These are phyloP conservation scores for Neocucurbitaria cava DNA, from an alignment of 2,329 filamentous ascomycete genomes.

Conservation along the genomic window DNA sequence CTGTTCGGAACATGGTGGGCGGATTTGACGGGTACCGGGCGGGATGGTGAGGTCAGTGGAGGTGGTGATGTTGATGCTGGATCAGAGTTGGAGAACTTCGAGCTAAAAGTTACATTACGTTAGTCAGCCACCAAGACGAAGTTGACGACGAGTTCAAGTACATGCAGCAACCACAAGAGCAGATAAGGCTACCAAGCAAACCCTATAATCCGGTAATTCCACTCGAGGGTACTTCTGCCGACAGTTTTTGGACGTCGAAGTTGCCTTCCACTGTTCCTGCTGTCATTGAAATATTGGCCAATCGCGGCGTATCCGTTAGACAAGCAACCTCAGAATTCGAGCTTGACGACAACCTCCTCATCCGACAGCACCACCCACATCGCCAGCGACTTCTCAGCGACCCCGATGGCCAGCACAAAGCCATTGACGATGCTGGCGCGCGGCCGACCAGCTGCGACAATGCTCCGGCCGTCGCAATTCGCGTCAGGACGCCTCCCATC, in stretches of 20 bases:
- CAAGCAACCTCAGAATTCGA: slow-evolving; percentile 32
- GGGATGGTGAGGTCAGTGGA: slow-evolving; percentile 32
- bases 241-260: slow-evolving; percentile 6
- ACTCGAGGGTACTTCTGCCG: background rate
- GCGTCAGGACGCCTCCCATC: slow-evolving; percentile 46
- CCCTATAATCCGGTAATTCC: background rate
- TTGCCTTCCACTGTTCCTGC: slow-evolving; percentile 24
- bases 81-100: slow-evolving; percentile 27
- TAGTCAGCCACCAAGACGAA: slow-evolving; percentile 21
- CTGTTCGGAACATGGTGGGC: slow-evolving; percentile 84
- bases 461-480: slow-evolving; percentile 46
- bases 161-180: slow-evolving; percentile 3
- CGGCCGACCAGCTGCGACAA: slow-evolving; percentile 49
- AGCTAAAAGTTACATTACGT: slow-evolving; percentile 14
- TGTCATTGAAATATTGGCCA: slow-evolving; percentile 35
- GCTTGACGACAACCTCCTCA: slow-evolving; percentile 28
- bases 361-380: slow-evolving; percentile 28
- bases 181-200: background rate
- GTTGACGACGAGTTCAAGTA: slow-evolving; percentile 1
- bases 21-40: slow-evolving; percentile 23
- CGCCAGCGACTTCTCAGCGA: slow-evolving; percentile 37
- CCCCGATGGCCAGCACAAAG: slow-evolving; percentile 57
- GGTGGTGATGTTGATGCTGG: slow-evolving; percentile 35
- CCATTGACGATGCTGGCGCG: slow-evolving; percentile 58
- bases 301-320: slow-evolving; percentile 35